Percentiles rank a stretch among this genome's conserved stretches.
Conservation (phyloP, 805 yeast genomes). For the Candida pini region DNA sequence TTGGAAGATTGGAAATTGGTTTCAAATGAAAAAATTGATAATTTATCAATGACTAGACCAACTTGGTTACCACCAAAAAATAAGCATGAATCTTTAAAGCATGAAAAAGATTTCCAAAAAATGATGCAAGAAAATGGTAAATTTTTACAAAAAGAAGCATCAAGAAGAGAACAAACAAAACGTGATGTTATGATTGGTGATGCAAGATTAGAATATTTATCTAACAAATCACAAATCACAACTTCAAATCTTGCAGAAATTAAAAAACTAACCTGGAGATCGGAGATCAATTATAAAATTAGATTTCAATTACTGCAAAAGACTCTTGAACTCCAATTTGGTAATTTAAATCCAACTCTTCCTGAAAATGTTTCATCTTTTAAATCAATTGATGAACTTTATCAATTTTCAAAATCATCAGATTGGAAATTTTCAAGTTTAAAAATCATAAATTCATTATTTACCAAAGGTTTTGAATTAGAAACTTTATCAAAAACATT, state of each 20-base stretch:
- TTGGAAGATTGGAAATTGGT: constrained; percentile 57
- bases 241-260: constrained; percentile 26
- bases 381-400: background rate
- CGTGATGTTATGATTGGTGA: constrained; percentile 27
- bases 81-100: constrained; percentile 44
- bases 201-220: constrained; percentile 28
- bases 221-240: constrained; percentile 23
- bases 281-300: constrained; percentile 16
- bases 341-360: constrained; percentile 4
- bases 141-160: constrained; percentile 25
- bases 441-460: constrained; percentile 10
- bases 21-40: constrained; percentile 53
- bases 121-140: constrained; percentile 30
- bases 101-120: constrained; percentile 47
- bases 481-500: constrained; percentile 14
- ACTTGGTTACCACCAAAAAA: constrained; percentile 68
- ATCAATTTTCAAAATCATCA: constrained; percentile 9
- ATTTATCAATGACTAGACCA: constrained; percentile 59
- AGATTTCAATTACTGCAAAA: constrained; percentile 18
- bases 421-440: constrained; percentile 16
- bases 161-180: constrained; percentile 29
- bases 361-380: constrained; percentile 13
- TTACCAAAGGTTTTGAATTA: constrained; percentile 11
- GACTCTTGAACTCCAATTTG: constrained; percentile 5
- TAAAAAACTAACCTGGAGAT: constrained; percentile 30